Percentiles rank a stretch among this genome's conserved stretches.
phyloP scores from a whole-genome alignment of 2,329 filamentous ascomycete genomes.

The Stagonosporopsis chrysanthemi region DNA sequence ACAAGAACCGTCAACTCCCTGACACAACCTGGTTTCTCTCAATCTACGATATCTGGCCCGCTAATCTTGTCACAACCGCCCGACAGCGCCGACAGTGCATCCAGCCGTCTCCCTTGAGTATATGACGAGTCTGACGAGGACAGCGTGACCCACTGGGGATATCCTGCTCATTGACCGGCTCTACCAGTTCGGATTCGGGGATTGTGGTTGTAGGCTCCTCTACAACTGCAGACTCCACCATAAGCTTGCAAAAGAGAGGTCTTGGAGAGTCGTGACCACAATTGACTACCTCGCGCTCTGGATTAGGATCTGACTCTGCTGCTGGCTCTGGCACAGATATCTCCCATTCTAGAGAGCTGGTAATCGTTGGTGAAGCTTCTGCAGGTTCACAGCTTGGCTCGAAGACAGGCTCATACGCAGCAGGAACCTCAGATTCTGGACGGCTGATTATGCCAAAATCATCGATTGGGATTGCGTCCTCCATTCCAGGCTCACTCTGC shows the following conservation, averaged over 20 bases:
- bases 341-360: background rate
- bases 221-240: background rate
- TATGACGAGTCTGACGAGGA: background rate
- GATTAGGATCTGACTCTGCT: background rate
- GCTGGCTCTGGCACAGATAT: background rate
- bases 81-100: background rate
- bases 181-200: no score
- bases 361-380: background rate
- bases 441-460: background rate
- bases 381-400: background rate
- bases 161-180: no score
- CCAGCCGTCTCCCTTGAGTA: background rate
- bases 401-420: background rate
- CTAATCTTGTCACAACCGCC: background rate
- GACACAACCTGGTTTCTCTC: no score
- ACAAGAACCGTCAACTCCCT: background rate
- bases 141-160: background rate
- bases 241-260: background rate
- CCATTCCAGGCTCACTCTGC: background rate
- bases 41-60: background rate
- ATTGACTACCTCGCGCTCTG: background rate
- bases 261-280: background rate
- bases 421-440: background rate
- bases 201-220: no score
- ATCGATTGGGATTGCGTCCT: background rate